Evolutionary conservation across 495 filamentous ascomycete species (phyloP).

Genomic region (Massariosphaeria phaeospora): DNA sequence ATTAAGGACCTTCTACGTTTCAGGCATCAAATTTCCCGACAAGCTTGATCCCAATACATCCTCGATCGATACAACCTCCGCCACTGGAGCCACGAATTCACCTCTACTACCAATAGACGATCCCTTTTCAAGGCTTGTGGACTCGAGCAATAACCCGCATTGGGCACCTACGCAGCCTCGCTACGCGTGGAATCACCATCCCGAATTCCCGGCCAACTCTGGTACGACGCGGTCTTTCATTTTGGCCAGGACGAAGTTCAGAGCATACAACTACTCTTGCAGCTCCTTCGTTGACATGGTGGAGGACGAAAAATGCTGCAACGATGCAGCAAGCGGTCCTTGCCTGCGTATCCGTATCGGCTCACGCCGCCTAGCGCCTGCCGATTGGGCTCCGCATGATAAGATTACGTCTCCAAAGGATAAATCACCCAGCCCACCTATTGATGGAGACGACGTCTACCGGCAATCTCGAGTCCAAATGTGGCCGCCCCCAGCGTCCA

Average conservation of each 20-base stretch:
- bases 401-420: not conserved
- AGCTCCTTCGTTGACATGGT: constrained; percentile 36
- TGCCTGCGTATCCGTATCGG: constrained; percentile 31
- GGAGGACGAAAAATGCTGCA: constrained; percentile 32
- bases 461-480: constrained; percentile 23
- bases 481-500: constrained; percentile 22
- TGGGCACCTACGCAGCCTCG: constrained; percentile 22
- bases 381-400: constrained; percentile 1
- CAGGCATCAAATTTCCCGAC: constrained; percentile 51
- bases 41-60: not conserved
- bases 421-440: not conserved
- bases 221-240: constrained; percentile 25
- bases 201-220: constrained; percentile 17
- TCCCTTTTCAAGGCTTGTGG: constrained; percentile 10
- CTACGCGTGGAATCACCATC: constrained; percentile 20
- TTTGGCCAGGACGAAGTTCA: constrained; percentile 31
- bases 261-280: constrained; percentile 32
- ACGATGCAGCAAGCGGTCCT: not conserved
- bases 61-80: not conserved
- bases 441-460: constrained; percentile 9
- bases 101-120: constrained; percentile 15
- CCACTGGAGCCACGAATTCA: not conserved
- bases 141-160: constrained; percentile 25
- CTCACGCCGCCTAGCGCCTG: constrained; percentile 20
- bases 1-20: constrained; percentile 64